Conservation (phyloP, 2,329 filamentous ascomycete genomes). For the Bretziella fagacearum region DNA sequence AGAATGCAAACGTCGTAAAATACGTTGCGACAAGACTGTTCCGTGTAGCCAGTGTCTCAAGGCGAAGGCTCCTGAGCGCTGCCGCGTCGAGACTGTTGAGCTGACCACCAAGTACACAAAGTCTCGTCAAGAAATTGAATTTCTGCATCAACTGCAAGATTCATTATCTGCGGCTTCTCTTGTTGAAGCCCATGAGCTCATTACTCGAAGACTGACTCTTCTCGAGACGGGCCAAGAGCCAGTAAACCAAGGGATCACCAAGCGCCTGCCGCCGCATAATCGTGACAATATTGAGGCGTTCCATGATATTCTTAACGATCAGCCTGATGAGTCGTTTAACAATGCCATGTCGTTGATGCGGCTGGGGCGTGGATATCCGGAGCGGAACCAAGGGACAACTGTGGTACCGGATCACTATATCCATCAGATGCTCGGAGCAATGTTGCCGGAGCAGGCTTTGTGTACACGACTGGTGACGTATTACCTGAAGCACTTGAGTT, state of each 20-base stretch:
- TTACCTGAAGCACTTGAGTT: constrained; percentile 13
- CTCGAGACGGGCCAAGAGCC: constrained; percentile 13
- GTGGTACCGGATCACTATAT: neutral
- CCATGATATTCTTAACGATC: constrained; percentile 11
- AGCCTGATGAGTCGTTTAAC: constrained; percentile 6
- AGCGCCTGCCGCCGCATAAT: neutral
- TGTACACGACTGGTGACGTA: constrained; percentile 9
- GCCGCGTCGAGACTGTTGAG: constrained; percentile 13
- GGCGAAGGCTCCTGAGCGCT: constrained; percentile 11
- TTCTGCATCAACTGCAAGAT: constrained; percentile 9
- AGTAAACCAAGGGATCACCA: neutral
- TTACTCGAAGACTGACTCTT: constrained; percentile 6
- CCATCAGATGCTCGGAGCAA: neutral
- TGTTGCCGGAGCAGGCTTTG: neutral
- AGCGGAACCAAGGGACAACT: neutral
- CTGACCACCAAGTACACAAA: constrained; percentile 14
- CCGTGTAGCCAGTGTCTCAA: constrained; percentile 13
- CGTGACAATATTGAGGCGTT: constrained; percentile 4
- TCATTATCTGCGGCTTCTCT: constrained; percentile 5
- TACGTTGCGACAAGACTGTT: constrained; percentile 13
- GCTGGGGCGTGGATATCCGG: constrained; percentile 12
- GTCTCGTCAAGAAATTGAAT: constrained; percentile 14
- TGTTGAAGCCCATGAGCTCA: constrained; percentile 8
- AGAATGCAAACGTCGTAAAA: constrained; percentile 15
- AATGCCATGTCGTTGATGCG: constrained; percentile 10